phyloP scores from a whole-genome alignment of 345 rosid species.

The Mercurialis annua region DNA sequence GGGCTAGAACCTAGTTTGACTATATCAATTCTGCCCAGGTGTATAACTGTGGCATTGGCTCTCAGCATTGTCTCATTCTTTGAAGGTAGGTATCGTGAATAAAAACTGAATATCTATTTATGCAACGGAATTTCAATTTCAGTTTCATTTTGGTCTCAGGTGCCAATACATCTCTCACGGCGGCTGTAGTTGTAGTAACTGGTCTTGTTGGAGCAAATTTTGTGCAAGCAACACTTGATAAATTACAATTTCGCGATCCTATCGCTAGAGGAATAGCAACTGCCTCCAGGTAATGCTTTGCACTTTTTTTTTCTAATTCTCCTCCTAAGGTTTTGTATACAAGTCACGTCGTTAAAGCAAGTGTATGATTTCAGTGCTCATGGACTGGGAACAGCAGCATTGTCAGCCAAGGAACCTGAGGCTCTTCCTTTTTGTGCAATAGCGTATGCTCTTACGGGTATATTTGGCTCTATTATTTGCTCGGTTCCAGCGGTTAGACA shows the following conservation, averaged over 20 bases:
- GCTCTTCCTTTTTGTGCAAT: constrained; percentile 96
- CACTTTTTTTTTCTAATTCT: too few species aligned
- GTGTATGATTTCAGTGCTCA: constrained; percentile 96
- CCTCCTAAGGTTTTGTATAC: too few species aligned
- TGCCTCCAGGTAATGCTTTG: constrained; percentile 96
- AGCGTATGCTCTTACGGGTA: constrained; percentile 92
- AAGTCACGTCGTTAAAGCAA: too few species aligned
- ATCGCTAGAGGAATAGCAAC: constrained; percentile 92
- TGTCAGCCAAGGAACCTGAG: constrained; percentile 94
- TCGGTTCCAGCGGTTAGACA: constrained; percentile 82
- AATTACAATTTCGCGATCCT: constrained; percentile 63
- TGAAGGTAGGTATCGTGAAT: constrained; percentile 62
- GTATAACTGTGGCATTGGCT: constrained; percentile 91
- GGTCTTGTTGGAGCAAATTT: constrained; percentile 93
- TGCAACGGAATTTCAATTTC: too few species aligned
- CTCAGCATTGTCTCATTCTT: constrained; percentile 91
- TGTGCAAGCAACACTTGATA: constrained; percentile 77
- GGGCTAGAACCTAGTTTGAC: constrained; percentile 76
- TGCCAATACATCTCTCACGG: constrained; percentile 84
- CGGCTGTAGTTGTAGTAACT: constrained; percentile 91
- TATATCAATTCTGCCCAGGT: constrained; percentile 79
- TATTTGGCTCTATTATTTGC: constrained; percentile 81
- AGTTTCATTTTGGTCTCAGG: constrained; percentile 36
- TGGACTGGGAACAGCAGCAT: constrained; percentile 96
- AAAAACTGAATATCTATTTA: too few species aligned